These are phyloP conservation scores for Asterochloris erici DNA, from an alignment of 139 green algal species.

Conservation along the genomic window DNA sequence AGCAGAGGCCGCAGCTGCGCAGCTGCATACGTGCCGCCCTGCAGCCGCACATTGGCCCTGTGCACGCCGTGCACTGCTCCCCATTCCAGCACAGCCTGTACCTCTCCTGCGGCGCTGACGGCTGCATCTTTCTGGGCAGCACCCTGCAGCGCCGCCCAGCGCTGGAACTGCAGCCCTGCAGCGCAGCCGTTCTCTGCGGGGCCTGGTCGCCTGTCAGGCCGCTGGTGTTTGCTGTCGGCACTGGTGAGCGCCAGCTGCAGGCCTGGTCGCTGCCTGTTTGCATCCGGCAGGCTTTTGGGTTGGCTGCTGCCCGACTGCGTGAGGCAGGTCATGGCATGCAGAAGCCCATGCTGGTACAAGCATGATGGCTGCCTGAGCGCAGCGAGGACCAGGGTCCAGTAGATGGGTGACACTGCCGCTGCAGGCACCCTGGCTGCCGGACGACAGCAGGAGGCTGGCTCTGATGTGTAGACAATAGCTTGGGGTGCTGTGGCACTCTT, in stretches of 20 bases:
- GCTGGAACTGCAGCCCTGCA: conserved; percentile 42
- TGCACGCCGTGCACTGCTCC: conserved; percentile 48
- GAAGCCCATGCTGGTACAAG: background rate
- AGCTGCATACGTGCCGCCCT: conserved; percentile 42
- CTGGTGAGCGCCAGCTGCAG: conserved; percentile 26
- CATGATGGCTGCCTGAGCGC: background rate
- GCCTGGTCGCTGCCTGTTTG: background rate
- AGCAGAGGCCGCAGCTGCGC: conserved; percentile 25
- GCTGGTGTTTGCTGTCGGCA: conserved; percentile 50
- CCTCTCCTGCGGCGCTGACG: conserved; percentile 47
- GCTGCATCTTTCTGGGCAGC: conserved; percentile 47
- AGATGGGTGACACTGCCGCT: background rate
- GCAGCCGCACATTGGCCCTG: conserved; percentile 35
- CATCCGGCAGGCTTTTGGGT: background rate
- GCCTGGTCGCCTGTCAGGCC: conserved; percentile 58
- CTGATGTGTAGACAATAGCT: background rate
- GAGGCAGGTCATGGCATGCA: background rate
- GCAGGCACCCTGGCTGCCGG: background rate
- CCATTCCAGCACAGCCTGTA: conserved; percentile 47
- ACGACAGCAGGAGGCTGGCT: background rate
- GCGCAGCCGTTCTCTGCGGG: conserved; percentile 32
- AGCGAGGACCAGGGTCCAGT: background rate
- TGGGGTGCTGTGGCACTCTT: background rate
- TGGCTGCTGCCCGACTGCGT: background rate
- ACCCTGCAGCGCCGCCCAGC: conserved; percentile 36